Base-by-base conservation (phyloP, 2,329 filamentous ascomycete genomes). In the Trichoderma gracile region DNA sequence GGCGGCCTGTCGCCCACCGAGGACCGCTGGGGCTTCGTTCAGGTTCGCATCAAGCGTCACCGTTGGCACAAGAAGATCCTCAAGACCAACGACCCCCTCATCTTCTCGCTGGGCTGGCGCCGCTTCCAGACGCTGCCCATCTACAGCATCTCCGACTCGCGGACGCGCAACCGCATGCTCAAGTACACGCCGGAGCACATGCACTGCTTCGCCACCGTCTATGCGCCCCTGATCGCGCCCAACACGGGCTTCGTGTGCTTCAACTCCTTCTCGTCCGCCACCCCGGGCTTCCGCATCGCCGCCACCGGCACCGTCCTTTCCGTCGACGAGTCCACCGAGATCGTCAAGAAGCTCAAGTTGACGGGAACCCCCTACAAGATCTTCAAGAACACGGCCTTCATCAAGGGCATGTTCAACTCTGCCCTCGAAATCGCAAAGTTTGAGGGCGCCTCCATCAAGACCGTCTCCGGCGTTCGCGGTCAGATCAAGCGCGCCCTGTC, bases 151-250 rank as follows among this genome's bases (percentile, higher is more conserved):
- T 95, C 92, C 25, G 95, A 98, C 77, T 96, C 91, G 67, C 87
- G 95, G 70, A 96, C 92, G 27, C 86, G 95, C 68, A 97, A 98
- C 78, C 89, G 95, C 64, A 97, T 99, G 94, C 85, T 99, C 67
- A 99, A 99, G 78, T 99, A 99, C 78, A 97, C 94, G 0, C 96
- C 95, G 0, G 96, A 99, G 81, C 95, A 99, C 75, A 98, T 97
- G 93, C 95, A 98, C 79, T 99, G 96, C 80, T 96, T 96, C 75
- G 95, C 87, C 46, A 97, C 93, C 57, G 93, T 98, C 78, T 98
- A 96, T 73, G 95, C 93, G 0, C 95, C 96, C 0, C 86, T 99
- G 8, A 92, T 97, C 66, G 93, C 95, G 0, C 95, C 96, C 14
- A 97, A 97, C 77, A 97, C 94, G 2, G 93, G 94, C 65, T 98